phyloP scores from a whole-genome alignment of 768 basidiomycete species.

The Tricholoma saponaceum region DNA sequence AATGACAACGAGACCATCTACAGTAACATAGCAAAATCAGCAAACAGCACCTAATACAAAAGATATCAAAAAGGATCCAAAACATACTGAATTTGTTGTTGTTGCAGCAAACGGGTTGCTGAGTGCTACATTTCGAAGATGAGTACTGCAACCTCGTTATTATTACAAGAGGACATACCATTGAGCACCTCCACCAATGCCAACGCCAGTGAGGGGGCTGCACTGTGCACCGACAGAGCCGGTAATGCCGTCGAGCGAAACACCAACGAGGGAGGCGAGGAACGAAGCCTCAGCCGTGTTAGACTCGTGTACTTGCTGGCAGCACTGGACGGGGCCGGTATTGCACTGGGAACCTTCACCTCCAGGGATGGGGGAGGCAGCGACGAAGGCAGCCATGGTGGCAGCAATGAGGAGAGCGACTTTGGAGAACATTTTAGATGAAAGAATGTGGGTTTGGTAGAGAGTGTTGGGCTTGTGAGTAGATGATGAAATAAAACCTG shows the following conservation, averaged over 20 bases:
- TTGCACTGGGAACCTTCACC: constrained; percentile 21
- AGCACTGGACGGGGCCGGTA: constrained; percentile 26
- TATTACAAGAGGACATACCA: constrained; percentile 12
- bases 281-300: constrained; percentile 1
- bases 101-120: constrained; percentile 7
- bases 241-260: constrained; percentile 7
- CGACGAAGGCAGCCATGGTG: neutral
- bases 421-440: constrained; percentile 26
- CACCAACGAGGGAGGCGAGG: constrained; percentile 7
- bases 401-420: constrained; percentile 19
- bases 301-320: constrained; percentile 16
- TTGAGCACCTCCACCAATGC: constrained; percentile 9
- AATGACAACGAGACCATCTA: neutral
- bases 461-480: neutral
- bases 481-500: neutral
- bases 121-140: neutral
- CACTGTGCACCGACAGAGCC: constrained; percentile 19
- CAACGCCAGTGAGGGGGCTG: constrained; percentile 19
- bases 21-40: neutral
- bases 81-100: constrained; percentile 7
- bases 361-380: constrained; percentile 15
- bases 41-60: neutral
- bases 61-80: neutral
- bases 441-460: constrained; percentile 1
- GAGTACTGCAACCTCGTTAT: neutral